phyloP scores from a whole-genome alignment of 2,329 filamentous ascomycete genomes.

The Scedosporium aurantiacum region DNA sequence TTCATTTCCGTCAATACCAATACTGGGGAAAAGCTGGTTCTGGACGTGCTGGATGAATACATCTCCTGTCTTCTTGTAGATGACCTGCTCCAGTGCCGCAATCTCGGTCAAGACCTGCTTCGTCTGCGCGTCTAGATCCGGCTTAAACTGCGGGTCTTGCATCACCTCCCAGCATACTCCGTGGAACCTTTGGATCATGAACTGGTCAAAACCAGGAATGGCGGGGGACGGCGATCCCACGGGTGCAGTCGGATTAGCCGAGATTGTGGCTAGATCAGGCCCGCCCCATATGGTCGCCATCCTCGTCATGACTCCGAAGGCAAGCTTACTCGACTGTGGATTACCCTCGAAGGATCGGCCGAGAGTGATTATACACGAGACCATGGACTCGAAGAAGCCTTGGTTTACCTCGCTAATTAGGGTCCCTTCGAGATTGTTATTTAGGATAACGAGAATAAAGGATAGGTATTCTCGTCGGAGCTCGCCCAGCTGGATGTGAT shows the following conservation, averaged over 20 bases:
- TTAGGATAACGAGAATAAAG: conserved; percentile 80
- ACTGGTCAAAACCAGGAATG: conserved; percentile 83
- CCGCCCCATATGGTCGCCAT: conserved; percentile 90
- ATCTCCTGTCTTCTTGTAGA: conserved; percentile 81
- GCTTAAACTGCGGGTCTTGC: conserved; percentile 65
- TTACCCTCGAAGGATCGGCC: conserved; percentile 63
- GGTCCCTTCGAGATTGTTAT: conserved; percentile 79
- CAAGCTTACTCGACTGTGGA: conserved; percentile 52
- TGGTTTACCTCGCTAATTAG: conserved; percentile 87
- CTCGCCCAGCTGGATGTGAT: conserved; percentile 89
- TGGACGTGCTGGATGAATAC: conserved; percentile 64
- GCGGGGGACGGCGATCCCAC: conserved; percentile 40
- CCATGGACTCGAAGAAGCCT: conserved; percentile 76
- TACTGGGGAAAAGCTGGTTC: conserved; percentile 48
- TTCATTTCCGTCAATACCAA: conserved; percentile 52
- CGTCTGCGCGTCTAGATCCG: conserved; percentile 72
- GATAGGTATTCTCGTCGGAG: conserved; percentile 90
- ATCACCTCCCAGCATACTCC: conserved; percentile 83
- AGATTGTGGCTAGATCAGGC: conserved; percentile 56
- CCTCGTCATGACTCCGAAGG: conserved; percentile 68
- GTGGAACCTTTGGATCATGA: conserved; percentile 83
- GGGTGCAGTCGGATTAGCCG: conserved; percentile 37
- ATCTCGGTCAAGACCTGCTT: conserved; percentile 83
- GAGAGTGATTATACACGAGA: conserved; percentile 75
- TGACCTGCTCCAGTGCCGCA: conserved; percentile 73